Percentiles rank a stretch among this genome's conserved stretches.
These are phyloP conservation scores for Persicaria tinctoria DNA, from an alignment of 148 eudicot genomes.

Conservation along the genomic window DNA sequence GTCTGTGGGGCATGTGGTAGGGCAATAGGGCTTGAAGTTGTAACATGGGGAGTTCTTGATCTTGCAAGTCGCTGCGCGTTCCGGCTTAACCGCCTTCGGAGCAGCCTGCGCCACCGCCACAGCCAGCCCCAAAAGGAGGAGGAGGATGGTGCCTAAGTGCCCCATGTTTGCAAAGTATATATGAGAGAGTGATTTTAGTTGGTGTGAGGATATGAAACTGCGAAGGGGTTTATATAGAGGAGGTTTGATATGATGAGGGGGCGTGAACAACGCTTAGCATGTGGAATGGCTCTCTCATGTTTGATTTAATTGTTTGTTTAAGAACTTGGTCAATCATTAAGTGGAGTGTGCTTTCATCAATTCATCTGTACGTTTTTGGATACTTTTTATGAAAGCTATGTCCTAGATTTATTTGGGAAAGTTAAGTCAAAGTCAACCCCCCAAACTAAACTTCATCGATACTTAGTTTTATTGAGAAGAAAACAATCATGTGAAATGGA, in stretches of 20 bases:
- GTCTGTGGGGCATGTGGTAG: not conserved
- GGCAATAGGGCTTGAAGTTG: not conserved
- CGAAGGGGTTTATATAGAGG: constrained; percentile 8
- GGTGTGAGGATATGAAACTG: not conserved
- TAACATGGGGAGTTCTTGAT: not conserved
- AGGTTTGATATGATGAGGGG: not conserved
- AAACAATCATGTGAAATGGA: no score
- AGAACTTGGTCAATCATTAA: not conserved
- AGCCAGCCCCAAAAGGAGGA: not conserved
- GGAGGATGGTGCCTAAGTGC: not conserved
- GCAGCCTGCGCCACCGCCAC: not conserved
- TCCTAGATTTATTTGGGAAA: not conserved
- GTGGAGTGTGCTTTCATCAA: not conserved
- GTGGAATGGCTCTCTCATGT: not conserved
- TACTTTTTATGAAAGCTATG: not conserved
- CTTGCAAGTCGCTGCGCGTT: not conserved
- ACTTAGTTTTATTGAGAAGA: not conserved
- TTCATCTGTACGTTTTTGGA: not conserved
- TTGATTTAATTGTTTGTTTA: not conserved
- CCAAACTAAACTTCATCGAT: not conserved
- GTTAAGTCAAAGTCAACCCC: not conserved
- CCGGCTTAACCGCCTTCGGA: constrained; percentile 3
- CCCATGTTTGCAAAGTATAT: not conserved
- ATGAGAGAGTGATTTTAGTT: not conserved
- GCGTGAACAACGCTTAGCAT: not conserved